Evolutionary conservation across 495 filamentous ascomycete species (phyloP), one percentile per base, ranked within the genome.

Genomic region (Bombardia bombarda): DNA sequence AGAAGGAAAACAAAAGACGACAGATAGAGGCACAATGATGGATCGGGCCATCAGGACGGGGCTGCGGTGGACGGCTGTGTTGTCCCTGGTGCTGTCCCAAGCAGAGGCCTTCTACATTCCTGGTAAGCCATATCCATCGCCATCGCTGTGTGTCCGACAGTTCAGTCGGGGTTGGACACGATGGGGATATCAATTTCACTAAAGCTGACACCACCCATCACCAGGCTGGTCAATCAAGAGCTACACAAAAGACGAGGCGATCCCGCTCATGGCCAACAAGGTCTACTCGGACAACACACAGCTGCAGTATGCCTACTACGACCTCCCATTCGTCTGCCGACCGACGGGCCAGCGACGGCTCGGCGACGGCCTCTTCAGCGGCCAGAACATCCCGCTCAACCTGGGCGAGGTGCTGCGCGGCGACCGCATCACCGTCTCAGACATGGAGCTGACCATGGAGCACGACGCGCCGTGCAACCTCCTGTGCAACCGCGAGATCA

Each of bases 241-340:
- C 56, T 96, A 95, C 60, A 72, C 74, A 39, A 82, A 90, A 45
- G 73, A 77, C 58, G 85, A 95, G 52, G 68, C 81, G 4, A 87
- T 95, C 21, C 88, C 88, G 0, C 73, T 96, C 5, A 78, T 89
- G n/a, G 87, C 92, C 42, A 96, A 96, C 67, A 95, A 96, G 63
- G 83, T 93, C 53, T 93, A 90, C 66, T 94, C 87, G 47, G 89
- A 94, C 66, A 80, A 87, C 50, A 90, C 87, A 0, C 84, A 95
- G 60, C 68, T 96, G 7, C 87, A 94, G 63, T 96, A 88, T 77
- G 89, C 90, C 50, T 95, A 90, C 69, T 89, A 83, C 55, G 87
- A 94, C 52, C 82, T 94, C 9, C 88, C 90, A 18, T 95, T 96
- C 58, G 86, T 94, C 40, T 94, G 87, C 53, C 87, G 85, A 7